Conservation (phyloP, 768 basidiomycete species). For the Lactarius quietus region DNA sequence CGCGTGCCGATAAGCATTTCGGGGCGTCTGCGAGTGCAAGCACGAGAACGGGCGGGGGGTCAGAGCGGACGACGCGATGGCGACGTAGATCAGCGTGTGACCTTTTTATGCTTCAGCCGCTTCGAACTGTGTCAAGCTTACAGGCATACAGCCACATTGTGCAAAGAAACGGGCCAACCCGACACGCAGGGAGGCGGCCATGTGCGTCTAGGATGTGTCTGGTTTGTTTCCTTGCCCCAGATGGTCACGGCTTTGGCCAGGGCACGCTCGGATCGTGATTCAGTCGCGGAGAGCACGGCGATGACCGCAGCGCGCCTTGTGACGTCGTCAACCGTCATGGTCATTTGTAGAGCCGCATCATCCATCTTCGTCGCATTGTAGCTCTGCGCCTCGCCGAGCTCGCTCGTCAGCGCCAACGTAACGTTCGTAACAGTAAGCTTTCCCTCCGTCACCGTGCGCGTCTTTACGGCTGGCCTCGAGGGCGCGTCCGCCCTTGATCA, state of each 20-base stretch:
- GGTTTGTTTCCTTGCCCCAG: slow-evolving; percentile 66
- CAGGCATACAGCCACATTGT: slow-evolving; percentile 55
- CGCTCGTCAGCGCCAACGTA: slow-evolving; percentile 60
- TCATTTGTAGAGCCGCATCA: slow-evolving; percentile 27
- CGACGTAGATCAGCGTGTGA: slow-evolving; percentile 84
- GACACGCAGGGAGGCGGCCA: slow-evolving; percentile 58
- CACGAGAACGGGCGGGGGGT: slow-evolving; percentile 63
- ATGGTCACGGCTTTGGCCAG: slow-evolving; percentile 89
- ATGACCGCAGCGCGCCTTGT: slow-evolving; percentile 59
- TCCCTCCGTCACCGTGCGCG: slow-evolving; percentile 97
- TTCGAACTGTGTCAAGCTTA: slow-evolving; percentile 61
- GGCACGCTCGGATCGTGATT: slow-evolving; percentile 91
- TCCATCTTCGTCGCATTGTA: slow-evolving; percentile 19
- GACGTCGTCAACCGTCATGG: slow-evolving; percentile 55
- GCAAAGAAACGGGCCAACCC: slow-evolving; percentile 75
- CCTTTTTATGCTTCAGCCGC: slow-evolving; percentile 66
- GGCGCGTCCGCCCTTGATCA: slow-evolving; percentile 96
- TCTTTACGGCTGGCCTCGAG: slow-evolving; percentile 94
- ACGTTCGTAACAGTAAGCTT: slow-evolving; percentile 71
- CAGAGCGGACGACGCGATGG: slow-evolving; percentile 48
- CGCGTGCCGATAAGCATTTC: slow-evolving; percentile 79
- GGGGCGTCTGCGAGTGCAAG: slow-evolving; percentile 85
- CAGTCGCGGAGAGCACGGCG: too few species aligned
- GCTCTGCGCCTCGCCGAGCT: slow-evolving; percentile 30
- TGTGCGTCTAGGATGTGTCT: slow-evolving; percentile 49